Conservation (phyloP, 495 filamentous ascomycete species). For the Penicillium atrosanguineum region DNA sequence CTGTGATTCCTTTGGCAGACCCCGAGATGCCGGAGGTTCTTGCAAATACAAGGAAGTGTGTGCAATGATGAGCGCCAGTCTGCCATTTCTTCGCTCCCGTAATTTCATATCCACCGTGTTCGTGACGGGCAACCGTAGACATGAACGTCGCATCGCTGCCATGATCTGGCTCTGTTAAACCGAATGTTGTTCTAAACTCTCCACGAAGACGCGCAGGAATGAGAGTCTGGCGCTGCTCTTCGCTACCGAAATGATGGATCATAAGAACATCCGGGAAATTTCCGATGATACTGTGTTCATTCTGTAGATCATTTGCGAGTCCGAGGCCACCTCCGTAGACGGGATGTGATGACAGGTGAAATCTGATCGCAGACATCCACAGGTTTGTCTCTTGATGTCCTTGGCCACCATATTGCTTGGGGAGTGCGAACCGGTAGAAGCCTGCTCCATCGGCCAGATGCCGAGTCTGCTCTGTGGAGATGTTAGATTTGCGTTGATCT, state of each 20-base stretch:
- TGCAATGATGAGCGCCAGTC: conserved; percentile 56
- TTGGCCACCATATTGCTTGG: conserved; percentile 52
- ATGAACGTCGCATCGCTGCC: conserved; percentile 60
- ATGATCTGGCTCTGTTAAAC: conserved; percentile 59
- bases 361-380: conserved; percentile 60
- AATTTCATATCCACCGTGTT: conserved; percentile 47
- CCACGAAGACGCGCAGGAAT: conserved; percentile 49
- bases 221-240: conserved; percentile 46
- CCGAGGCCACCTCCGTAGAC: conserved; percentile 47
- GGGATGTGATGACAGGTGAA: conserved; percentile 52
- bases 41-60: conserved; percentile 58
- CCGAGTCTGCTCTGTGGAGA: conserved; percentile 31
- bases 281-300: conserved; percentile 56
- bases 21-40: conserved; percentile 48
- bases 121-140: conserved; percentile 44
- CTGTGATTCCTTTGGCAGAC: conserved; percentile 51
- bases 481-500: neutral
- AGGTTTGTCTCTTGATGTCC: conserved; percentile 47
- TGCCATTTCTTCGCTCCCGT: conserved; percentile 61
- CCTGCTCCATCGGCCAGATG: conserved; percentile 51
- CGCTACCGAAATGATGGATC: conserved; percentile 53
- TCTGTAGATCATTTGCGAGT: conserved; percentile 61
- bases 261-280: conserved; percentile 60
- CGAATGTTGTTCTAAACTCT: conserved; percentile 53
- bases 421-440: conserved; percentile 55